Evolutionary conservation across 352 stramenopile genomes (phyloP), one percentile per base, ranked within the genome.

Genomic region (Phytopythium montanum): DNA sequence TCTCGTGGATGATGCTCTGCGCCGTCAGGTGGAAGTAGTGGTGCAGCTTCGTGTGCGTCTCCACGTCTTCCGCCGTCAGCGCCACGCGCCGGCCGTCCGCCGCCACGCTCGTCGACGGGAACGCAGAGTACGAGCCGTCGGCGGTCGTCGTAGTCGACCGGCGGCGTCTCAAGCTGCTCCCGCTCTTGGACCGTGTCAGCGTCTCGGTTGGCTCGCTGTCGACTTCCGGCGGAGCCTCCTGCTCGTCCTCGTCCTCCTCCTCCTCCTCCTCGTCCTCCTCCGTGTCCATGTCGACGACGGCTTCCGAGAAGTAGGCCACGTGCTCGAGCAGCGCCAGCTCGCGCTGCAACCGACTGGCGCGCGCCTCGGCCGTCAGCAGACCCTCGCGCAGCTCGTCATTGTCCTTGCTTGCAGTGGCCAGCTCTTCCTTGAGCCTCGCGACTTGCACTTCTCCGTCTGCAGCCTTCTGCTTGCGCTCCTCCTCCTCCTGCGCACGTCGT

Each of bases 21-120:
- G 86, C 86, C 5, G 86, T 92, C 50, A 95, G 60, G 51, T 95
- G 84, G 73, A 95, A 95, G 55, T 92, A 95, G 66, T 92, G 84
- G 31, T 95, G 79, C 25, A 95, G 69, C 59, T 93, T 93, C 58
- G 88, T 85, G 65, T 92, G 82, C 9, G 81, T 91, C 49, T 85
- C 82, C 26, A 86, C 62, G 51, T 88, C 85, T 26, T 76, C 82
- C 19, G 82, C 65, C 3, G 69, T 85, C 29, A 78, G 51, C 19
- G 71, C 62, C n/a, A 81, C 66, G 7, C 65, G 65, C 23, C 60
- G 57, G 0, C 69, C 74, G 34, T 86, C 79, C 41, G 62, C 56
- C 19, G 65, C 38, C 13, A 73, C 54, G 19, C 59, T 70, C 18
- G 59, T 70, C 0, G 68, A 63, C 2, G 69, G 67, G 51, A 83